Evolutionary conservation across 306 rosid species (phyloP), one percentile per base, ranked within the genome.

Genomic region (Vigna mungo): DNA sequence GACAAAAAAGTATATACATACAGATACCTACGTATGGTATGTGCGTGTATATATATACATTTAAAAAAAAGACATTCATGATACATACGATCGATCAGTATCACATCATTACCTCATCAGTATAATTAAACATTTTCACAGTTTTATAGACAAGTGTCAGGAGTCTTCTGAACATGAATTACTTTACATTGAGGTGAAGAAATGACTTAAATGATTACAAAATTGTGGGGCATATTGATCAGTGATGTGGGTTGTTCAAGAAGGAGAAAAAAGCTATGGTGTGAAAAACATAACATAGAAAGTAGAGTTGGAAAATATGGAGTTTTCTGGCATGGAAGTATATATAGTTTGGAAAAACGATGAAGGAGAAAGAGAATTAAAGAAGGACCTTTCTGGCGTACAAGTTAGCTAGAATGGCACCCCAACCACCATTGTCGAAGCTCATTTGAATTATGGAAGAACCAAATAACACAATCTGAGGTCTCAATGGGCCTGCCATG

Each of bases 391-490:
- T 85, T 16, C 96, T 90, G 67, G 94, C 64, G 72, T 90, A 90
- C 67, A 89, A 41, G 80, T 86, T 73, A 16, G 96, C 88, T 21
- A 93, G 91, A 88, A 88, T 80, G 72, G 89, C 84, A 20, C 94
- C 94, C 98, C 97, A 94, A 21, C 98, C 98, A 32, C 78, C 85
- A 58, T 84, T 9, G 37, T 83, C 58, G 68, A 60, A 92, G 75
- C 96, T 86, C 25, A 76, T 51, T 52, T 94, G 82, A 27, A 92
- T 86, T 0, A 94, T 86, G 78, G 98, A 90, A 3, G 98, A 94
- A 7, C 98, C 98, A 75, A 94, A 94, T 36, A 94, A 77, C 86
- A 94, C 98, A 81, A 94, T 81, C 70, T 87, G 96, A 76, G 96
- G 98, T 74, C 98, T 92, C 64, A 55, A 49, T 8, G 89, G 93